A percentile compares a stretch with the other conserved stretches of the same genome.
phyloP scores from a whole-genome alignment of 1,139 yeast genomes.

The Taphrina pruni region DNA sequence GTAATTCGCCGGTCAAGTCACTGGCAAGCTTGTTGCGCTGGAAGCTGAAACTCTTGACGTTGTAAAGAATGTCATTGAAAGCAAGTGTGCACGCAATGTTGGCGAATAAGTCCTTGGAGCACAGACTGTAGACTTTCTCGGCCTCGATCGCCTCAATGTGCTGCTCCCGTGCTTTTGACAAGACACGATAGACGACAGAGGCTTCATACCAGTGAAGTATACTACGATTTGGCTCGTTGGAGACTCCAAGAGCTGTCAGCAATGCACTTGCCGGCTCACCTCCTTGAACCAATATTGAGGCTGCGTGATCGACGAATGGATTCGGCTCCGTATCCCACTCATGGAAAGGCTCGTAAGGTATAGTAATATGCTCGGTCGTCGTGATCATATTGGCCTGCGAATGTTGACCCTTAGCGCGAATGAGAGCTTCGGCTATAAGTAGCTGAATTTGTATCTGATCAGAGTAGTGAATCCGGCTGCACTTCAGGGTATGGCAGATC shows the following conservation, averaged over 20 bases:
- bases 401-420: slow-evolving; percentile 1
- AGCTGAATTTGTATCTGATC: background rate
- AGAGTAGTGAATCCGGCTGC: background rate
- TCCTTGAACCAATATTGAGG: background rate
- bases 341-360: background rate
- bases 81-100: slow-evolving; percentile 16
- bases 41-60: slow-evolving; percentile 6
- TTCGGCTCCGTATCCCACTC: background rate
- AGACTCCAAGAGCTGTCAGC: background rate
- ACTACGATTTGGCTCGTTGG: background rate
- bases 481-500: slow-evolving; percentile 1
- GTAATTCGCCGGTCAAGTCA: slow-evolving; percentile 59
- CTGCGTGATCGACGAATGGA: slow-evolving; percentile 1
- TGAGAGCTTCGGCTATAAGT: slow-evolving; percentile 1
- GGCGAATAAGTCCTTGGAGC: slow-evolving; percentile 6
- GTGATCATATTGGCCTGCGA: slow-evolving; percentile 1
- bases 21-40: slow-evolving; percentile 64
- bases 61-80: slow-evolving; percentile 7
- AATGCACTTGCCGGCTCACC: background rate
- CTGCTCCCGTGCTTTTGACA: slow-evolving; percentile 7
- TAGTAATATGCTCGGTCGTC: background rate
- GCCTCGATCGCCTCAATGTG: background rate
- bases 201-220: slow-evolving; percentile 11
- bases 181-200: slow-evolving; percentile 1
- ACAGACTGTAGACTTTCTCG: slow-evolving; percentile 3